phyloP scores from a whole-genome alignment of 2,329 filamentous ascomycete genomes.

The Talaromyces sp. region DNA sequence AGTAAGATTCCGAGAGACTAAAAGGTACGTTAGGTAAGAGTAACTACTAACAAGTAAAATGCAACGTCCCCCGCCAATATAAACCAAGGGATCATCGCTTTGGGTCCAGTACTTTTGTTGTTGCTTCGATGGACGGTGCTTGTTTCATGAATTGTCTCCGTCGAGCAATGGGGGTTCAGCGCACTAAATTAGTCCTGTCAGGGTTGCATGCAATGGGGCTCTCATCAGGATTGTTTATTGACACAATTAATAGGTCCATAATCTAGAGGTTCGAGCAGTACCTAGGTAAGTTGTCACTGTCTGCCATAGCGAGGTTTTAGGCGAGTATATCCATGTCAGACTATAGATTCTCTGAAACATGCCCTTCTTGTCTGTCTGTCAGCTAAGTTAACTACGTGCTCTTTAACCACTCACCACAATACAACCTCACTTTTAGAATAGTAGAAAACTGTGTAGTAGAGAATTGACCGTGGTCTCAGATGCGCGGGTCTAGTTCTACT shows the following conservation, averaged over 20 bases:
- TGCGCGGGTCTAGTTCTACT: background rate
- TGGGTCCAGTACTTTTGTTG: background rate
- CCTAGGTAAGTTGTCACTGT: background rate
- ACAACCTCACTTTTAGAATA: background rate
- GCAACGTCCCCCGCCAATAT: background rate
- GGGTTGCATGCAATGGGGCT: background rate
- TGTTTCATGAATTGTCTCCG: background rate
- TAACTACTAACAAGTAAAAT: background rate
- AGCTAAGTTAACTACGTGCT: background rate
- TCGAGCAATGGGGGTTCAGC: background rate
- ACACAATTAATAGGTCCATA: too few relatives aligned
- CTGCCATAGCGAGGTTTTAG: background rate
- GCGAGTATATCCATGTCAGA: background rate
- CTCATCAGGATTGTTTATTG: too few relatives aligned
- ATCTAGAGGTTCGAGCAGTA: too few relatives aligned
- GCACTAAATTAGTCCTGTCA: conserved; percentile 1
- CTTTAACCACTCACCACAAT: background rate
- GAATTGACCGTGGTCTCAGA: background rate
- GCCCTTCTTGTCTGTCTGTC: background rate
- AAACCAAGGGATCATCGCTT: background rate
- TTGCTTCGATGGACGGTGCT: background rate
- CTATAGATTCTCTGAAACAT: background rate
- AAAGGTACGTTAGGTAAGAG: too few relatives aligned
- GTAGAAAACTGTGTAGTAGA: background rate
- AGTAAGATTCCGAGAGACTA: background rate